Evolutionary conservation across 352 stramenopile species (phyloP).

Genomic region (Elongisporangium anandrum): DNA sequence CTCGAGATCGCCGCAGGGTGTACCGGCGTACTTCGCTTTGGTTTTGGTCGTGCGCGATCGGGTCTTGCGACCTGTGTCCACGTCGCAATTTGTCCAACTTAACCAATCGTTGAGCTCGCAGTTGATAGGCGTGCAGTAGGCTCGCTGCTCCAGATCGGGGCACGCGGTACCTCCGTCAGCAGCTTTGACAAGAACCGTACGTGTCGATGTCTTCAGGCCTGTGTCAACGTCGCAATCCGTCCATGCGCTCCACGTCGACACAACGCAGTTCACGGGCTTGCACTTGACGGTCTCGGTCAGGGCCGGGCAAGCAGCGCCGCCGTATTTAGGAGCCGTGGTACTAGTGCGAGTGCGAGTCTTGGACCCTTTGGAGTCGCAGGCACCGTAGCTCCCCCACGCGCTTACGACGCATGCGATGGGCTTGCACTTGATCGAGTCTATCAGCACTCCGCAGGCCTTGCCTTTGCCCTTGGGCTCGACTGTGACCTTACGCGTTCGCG

Average conservation of each 20-base stretch:
- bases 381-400: constrained; percentile 38
- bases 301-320: constrained; percentile 29
- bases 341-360: constrained; percentile 39
- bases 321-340: constrained; percentile 17
- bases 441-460: constrained; percentile 15
- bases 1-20: constrained; percentile 16
- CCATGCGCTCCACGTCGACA: constrained; percentile 42
- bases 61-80: constrained; percentile 32
- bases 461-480: constrained; percentile 21
- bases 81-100: constrained; percentile 45
- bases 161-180: constrained; percentile 34
- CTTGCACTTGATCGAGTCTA: constrained; percentile 33
- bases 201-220: constrained; percentile 24
- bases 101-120: constrained; percentile 47
- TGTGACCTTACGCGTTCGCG: constrained; percentile 16
- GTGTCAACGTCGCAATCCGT: constrained; percentile 29
- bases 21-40: constrained; percentile 23
- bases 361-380: constrained; percentile 24
- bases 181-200: constrained; percentile 29
- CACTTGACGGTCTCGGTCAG: constrained; percentile 37
- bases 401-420: constrained; percentile 44
- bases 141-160: constrained; percentile 24
- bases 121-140: constrained; percentile 32
- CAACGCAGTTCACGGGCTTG: constrained; percentile 36
- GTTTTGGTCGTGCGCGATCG: constrained; percentile 23